phyloP scores from a whole-genome alignment of 768 basidiomycete genomes.

The Mrakia gelida region DNA sequence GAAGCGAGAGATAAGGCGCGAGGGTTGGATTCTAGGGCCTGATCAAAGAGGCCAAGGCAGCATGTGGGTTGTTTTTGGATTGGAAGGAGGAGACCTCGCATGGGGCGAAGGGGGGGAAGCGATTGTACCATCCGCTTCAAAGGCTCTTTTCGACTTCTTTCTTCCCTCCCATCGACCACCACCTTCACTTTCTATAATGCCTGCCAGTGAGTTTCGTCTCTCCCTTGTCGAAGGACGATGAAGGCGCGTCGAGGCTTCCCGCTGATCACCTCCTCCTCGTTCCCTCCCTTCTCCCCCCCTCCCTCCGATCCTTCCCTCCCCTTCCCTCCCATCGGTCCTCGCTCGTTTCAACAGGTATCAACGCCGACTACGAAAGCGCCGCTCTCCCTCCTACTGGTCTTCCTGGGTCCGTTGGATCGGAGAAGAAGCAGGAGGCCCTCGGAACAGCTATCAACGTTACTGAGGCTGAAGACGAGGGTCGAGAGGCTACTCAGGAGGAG shows the following conservation, averaged over 20 bases:
- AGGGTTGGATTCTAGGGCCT: too few species aligned
- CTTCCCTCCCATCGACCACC: too few species aligned
- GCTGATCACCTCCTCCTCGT: not conserved
- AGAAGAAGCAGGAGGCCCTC: slow-evolving; percentile 6
- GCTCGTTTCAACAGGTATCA: not conserved
- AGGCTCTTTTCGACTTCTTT: too few species aligned
- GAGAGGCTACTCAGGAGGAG: slow-evolving; percentile 23
- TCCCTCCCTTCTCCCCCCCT: not conserved
- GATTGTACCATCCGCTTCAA: too few species aligned
- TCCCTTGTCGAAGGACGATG: too few species aligned
- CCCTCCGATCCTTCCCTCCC: not conserved
- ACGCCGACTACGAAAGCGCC: slow-evolving; percentile 4
- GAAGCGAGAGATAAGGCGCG: too few species aligned
- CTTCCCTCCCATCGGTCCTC: not conserved
- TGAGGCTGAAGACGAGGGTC: slow-evolving; percentile 8
- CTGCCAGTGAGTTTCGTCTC: too few species aligned
- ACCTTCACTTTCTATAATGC: too few species aligned
- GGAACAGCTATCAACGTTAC: not conserved
- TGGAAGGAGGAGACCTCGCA: too few species aligned
- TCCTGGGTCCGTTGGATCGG: not conserved
- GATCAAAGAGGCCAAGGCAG: too few species aligned
- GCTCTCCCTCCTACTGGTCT: slow-evolving; percentile 1
- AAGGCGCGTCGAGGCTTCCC: not conserved
- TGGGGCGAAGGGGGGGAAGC: too few species aligned
- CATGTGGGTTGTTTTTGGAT: too few species aligned